Base-by-base conservation (phyloP, 2,329 filamentous ascomycete species). In the Fusarium beomiforme region DNA sequence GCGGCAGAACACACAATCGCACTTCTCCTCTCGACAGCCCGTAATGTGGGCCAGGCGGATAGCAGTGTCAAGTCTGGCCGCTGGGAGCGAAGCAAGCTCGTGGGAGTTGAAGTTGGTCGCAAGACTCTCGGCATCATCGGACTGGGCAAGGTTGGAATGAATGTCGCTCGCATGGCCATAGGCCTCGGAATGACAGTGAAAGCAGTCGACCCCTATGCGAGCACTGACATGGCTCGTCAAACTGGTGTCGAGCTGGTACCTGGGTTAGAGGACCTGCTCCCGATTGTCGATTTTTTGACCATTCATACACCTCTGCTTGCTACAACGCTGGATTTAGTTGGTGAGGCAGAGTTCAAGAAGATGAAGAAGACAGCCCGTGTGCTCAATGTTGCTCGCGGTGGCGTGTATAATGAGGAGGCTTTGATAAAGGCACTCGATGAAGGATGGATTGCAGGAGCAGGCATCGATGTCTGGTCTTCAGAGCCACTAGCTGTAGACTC, bases 221-320 rank as follows among this genome's bases (percentile, higher is more conserved):
- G 91, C 67, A 85, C 88, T 1, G 89, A 91, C n/a, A 86, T 95
- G 42, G 92, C 92, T 5, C 84, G 86, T 6, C 86, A 90, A 23
- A 90, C 90, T 2, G 91, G 90, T 10, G 92, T 94, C 10, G 85
- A 86, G 43, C 81, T 93, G 3, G 84, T 90, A n/a, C 75, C 84
- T 5, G 85, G 83, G 3, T 81, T 94, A 21, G 66, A 76, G 6
- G 87, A 88, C 24, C 82, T 95, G 17, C 84, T 96, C 17, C 86
- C 89, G 2, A 83, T 85, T 29, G 88, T 90, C 2, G 93, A 95
- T 79, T 95, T 95, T 77, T 78, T 96, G 67, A 95, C 93, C 1
- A 90, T 95, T 13, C 93, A 96, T 77, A 95, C 92, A 1, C 93
- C 93, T 1, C 84, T 96, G 60, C 88, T 95, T 64, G 92, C 92